Base-by-base conservation (phyloP, 805 yeast genomes). In the Yarrowia deformans region DNA sequence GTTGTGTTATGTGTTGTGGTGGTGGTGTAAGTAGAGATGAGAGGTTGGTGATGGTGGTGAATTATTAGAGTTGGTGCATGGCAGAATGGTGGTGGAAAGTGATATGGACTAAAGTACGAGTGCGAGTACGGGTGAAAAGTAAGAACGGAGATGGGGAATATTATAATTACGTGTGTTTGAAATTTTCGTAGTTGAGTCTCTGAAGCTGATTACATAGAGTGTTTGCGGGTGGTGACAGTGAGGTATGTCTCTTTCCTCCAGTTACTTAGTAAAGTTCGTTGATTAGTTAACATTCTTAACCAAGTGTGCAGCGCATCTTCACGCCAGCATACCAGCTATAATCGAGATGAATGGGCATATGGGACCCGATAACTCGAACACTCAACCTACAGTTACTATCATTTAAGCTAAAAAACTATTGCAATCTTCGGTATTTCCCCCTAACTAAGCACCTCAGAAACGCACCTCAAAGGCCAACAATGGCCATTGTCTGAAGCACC, bases 31-130 rank as follows among this genome's bases (percentile, higher is more conserved):
- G 63, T 45, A 23, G 37, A 54, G 35, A 42, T 32, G 66, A 7
- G 40, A 12, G 2, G 52, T 18, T 34, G 40, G 66, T 45, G 66
- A 34, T 43, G 50, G 9, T 60, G 60, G 60, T 54, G 45, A 54
- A 54, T 37, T 19, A 54, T 54, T 54, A 54, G 35, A 39, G 60
- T 54, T 54, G 45, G 55, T 50, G 55, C 50, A 46, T 46, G 19
- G 50, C n/a, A 49, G 19, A n/a, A n/a, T 8, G 8, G 19, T 49
- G 55, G 35, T 49, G 42, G 56, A 13, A 13, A 16, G 13, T 18
- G 43, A 13, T 6, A 13, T 18, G 32, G 43, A 52, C 42, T 52
- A 52, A 35, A 52, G 43, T 50, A 50, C 7, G 32, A 5, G 55
- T 34, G 29, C 1, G 14, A 1, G 23, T 4, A 23, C 29, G 42